Evolutionary conservation across 2,329 filamentous ascomycete genomes (phyloP).

Genomic region (Colletotrichum aenigma): DNA sequence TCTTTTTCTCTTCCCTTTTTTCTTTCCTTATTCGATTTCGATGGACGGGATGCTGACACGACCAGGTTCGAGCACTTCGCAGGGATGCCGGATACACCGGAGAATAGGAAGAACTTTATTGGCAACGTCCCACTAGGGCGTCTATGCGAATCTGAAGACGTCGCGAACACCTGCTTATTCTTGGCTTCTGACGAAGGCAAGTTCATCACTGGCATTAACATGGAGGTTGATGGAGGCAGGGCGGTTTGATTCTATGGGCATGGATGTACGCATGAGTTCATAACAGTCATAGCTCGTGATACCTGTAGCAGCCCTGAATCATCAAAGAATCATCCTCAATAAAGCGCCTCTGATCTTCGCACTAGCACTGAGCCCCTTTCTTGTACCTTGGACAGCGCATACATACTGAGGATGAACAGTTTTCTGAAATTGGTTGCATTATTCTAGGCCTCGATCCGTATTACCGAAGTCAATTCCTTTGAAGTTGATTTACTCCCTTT

Average conservation of each 20-base stretch:
- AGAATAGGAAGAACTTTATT: constrained; percentile 52
- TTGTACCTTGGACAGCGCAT: no score
- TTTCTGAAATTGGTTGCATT: no score
- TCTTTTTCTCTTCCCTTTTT: no score
- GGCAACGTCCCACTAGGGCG: constrained; percentile 12
- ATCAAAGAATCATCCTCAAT: not conserved
- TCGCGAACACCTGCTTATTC: constrained; percentile 74
- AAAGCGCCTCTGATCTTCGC: not conserved
- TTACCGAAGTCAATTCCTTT: no score
- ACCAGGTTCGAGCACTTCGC: constrained; percentile 49
- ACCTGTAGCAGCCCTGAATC: not conserved
- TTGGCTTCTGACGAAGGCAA: constrained; percentile 73
- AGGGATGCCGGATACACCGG: constrained; percentile 65
- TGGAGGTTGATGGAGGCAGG: constrained; percentile 48
- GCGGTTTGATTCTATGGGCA: not conserved
- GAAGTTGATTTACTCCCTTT: no score
- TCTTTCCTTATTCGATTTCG: not conserved
- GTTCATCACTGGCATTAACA: constrained; percentile 75
- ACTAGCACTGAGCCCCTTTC: not conserved
- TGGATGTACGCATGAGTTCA: not conserved
- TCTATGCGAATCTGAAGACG: constrained; percentile 60
- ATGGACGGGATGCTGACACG: not conserved
- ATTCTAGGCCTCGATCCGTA: no score
- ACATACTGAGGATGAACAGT: no score
- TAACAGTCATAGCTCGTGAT: not conserved